Conservation (phyloP, 1,284 basidiomycete genomes). For the Meripilus lineatus region DNA sequence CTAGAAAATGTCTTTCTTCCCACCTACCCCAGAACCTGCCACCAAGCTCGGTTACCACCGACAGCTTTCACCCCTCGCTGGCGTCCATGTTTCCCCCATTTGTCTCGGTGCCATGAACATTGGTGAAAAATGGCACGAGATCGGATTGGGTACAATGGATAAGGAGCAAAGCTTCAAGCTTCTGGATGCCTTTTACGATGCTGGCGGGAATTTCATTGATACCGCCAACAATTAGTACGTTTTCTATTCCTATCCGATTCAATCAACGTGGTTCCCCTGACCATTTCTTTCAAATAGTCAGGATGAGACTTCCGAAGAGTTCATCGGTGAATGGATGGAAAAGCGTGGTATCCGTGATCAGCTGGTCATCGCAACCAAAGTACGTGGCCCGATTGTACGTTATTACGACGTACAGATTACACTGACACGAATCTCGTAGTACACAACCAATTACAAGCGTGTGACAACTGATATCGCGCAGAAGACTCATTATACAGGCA, state of each 20-base stretch:
- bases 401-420: neutral
- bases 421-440: conserved; percentile 22
- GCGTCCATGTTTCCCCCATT: conserved; percentile 36
- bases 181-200: conserved; percentile 21
- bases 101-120: conserved; percentile 41
- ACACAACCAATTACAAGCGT: conserved; percentile 25
- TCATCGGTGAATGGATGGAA: conserved; percentile 36
- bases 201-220: conserved; percentile 18
- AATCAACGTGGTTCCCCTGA: conserved; percentile 1
- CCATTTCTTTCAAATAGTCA: conserved; percentile 19
- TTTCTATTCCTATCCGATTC: neutral
- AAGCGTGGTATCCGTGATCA: conserved; percentile 31
- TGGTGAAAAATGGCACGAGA: conserved; percentile 32
- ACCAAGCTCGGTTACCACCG: conserved; percentile 7
- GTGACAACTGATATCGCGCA: conserved; percentile 16
- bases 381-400: conserved; percentile 7
- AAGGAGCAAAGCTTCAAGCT: conserved; percentile 23
- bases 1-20: neutral
- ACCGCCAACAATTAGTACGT: conserved; percentile 19
- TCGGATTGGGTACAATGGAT: conserved; percentile 18
- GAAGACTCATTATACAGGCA: conserved; percentile 30
- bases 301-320: conserved; percentile 29
- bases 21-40: neutral
- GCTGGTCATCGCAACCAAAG: conserved; percentile 31
- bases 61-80: conserved; percentile 11